Conservation (phyloP, 2,329 filamentous ascomycete genomes). For the Cephalotrichum gorgonifer region DNA sequence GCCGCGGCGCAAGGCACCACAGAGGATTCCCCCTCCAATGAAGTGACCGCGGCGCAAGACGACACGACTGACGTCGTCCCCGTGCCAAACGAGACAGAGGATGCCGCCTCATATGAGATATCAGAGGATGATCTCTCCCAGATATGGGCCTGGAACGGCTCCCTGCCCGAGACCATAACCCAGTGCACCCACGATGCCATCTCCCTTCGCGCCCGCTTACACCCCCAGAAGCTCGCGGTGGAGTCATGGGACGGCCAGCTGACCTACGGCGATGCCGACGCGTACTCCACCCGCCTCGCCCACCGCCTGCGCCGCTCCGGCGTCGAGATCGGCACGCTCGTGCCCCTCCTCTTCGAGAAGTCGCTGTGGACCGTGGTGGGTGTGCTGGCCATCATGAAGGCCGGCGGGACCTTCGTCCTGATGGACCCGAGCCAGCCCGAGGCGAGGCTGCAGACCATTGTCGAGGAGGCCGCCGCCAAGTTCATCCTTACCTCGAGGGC, state of each 20-base stretch:
- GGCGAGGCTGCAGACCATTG: slow-evolving; percentile 31
- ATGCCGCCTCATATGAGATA: too few species aligned
- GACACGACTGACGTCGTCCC: background rate
- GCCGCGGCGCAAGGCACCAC: too few species aligned
- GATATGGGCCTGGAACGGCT: slow-evolving; percentile 35
- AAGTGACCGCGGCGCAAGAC: too few species aligned
- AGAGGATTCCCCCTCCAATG: too few species aligned
- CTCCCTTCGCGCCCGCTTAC: slow-evolving; percentile 21
- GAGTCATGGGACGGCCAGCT: slow-evolving; percentile 38
- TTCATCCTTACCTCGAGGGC: slow-evolving; percentile 28
- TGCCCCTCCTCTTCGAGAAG: slow-evolving; percentile 42
- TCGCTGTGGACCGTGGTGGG: slow-evolving; percentile 34
- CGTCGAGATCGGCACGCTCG: slow-evolving; percentile 24
- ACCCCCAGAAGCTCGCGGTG: slow-evolving; percentile 31
- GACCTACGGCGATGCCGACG: slow-evolving; percentile 33
- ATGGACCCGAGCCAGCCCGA: slow-evolving; percentile 36
- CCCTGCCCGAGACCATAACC: slow-evolving; percentile 26
- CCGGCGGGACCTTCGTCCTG: slow-evolving; percentile 35
- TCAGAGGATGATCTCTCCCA: slow-evolving; percentile 25
- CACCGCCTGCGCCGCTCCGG: slow-evolving; percentile 25
- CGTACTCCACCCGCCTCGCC: slow-evolving; percentile 29
- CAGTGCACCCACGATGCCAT: slow-evolving; percentile 37
- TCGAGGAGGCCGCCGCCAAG: slow-evolving; percentile 28
- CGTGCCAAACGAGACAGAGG: background rate
- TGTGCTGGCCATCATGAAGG: slow-evolving; percentile 35